Base-by-base conservation (phyloP, 2,329 filamentous ascomycete genomes). In the Sphaerulina musiva region DNA sequence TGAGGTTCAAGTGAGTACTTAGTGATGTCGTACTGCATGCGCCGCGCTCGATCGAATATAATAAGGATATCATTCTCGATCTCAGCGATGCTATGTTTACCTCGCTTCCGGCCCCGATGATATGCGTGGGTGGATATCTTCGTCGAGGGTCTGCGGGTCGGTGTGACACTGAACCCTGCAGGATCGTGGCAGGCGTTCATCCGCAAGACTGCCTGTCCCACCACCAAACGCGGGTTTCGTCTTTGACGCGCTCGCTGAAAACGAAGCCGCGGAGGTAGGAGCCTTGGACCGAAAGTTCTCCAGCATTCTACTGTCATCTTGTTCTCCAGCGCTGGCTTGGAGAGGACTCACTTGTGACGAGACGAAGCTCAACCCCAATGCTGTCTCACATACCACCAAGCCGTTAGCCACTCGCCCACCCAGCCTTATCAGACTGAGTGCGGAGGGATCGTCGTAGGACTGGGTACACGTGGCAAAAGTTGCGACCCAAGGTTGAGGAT, bases 111-210 rank as follows among this genome's bases (percentile, higher is more conserved):
- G 48, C 36, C 43, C 42, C 20, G 44, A 48, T 53, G 49, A 44
- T 51, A 53, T 42, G 51, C 47, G 55, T 38, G 38, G 48, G 54
- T 57, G 57, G 54, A 53, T 52, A 56, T 54, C 43, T 46, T 26
- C 52, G 39, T 50, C 41, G 51, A 45, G 23, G 17, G 42, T 43
- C 36, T 48, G 44, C 52, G 51, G 51, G 17, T 56, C 54, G 55
- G 57, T 59, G 57, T 54, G 38, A 57, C 57, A 31, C n/a, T 32
- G 8, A 56, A 45, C 53, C 53, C 53, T 51, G 53, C 47, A 45
- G 41, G 26, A 49, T 54, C 51, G 48, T 54, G 51, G 48, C 46
- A 47, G 40, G 41, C 48, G 53, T 54, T 42, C 53, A 36, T 53
- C 46, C 43, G 54, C 57, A 53, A 39, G 36, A n/a, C 23, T 38